Evolutionary conservation across 192 early-diverging fungal species (phyloP).

Genomic region (Backusella mclennaniae): DNA sequence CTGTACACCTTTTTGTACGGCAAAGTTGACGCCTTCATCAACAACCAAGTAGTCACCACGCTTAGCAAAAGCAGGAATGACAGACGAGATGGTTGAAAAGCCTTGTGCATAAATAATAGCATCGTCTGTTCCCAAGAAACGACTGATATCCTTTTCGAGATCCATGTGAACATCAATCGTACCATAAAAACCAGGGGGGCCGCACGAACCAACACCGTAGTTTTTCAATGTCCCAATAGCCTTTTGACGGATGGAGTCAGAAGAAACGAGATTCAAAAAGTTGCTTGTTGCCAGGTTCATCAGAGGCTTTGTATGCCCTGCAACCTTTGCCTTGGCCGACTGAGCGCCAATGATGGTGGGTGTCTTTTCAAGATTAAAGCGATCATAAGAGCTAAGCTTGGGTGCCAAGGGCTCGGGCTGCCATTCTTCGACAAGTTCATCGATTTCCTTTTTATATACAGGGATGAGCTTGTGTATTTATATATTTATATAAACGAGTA

Average conservation of each 20-base stretch:
- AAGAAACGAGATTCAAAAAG: slow-evolving; percentile 80
- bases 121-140: slow-evolving; percentile 79
- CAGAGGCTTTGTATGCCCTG: slow-evolving; percentile 56
- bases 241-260: slow-evolving; percentile 74
- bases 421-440: slow-evolving; percentile 95
- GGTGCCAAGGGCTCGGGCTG: slow-evolving; percentile 92
- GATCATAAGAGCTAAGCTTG: slow-evolving; percentile 64
- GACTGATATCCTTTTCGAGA: slow-evolving; percentile 82
- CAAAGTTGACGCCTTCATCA: slow-evolving; percentile 88
- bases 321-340: slow-evolving; percentile 63
- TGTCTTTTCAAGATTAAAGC: slow-evolving; percentile 74
- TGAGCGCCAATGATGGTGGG: slow-evolving; percentile 69
- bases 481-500: slow-evolving; percentile 18
- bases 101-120: slow-evolving; percentile 96
- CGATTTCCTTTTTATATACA: slow-evolving; percentile 68
- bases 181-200: slow-evolving; percentile 94
- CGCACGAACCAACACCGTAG: slow-evolving; percentile 96
- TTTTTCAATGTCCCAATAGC: slow-evolving; percentile 82
- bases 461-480: neutral
- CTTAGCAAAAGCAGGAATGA: slow-evolving; percentile 96
- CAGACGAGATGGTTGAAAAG: slow-evolving; percentile 88
- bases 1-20: slow-evolving; percentile 85
- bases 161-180: slow-evolving; percentile 95
- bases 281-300: slow-evolving; percentile 88
- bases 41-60: slow-evolving; percentile 92